Evolutionary conservation across 176 grass and related monocot genomes (phyloP).

Genomic region (Melocanna baccifera): DNA sequence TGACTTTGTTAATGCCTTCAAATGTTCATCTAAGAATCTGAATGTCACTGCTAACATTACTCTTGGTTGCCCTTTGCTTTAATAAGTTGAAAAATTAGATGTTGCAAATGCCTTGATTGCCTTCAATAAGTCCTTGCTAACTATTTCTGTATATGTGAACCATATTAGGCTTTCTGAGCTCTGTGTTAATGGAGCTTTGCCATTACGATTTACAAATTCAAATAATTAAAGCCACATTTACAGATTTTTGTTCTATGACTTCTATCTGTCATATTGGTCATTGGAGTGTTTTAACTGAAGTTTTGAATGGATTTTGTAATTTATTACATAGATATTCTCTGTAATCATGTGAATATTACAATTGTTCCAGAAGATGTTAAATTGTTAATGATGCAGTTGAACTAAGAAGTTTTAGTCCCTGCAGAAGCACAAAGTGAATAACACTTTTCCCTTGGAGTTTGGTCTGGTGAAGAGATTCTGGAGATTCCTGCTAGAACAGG

Average conservation of each 20-base stretch:
- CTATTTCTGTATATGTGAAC: not conserved
- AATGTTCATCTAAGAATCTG: slow-evolving; percentile 6
- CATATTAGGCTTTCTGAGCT: slow-evolving; percentile 6
- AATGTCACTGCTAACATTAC: not conserved
- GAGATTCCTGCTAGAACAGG: slow-evolving; percentile 71
- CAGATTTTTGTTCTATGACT: not conserved
- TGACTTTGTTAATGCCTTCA: not conserved
- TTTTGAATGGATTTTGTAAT: slow-evolving; percentile 7
- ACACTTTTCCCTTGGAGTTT: slow-evolving; percentile 70
- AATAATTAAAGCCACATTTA: slow-evolving; percentile 3
- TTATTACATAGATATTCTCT: not conserved
- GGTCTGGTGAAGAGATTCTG: slow-evolving; percentile 89
- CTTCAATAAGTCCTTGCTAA: not conserved
- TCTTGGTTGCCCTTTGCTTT: slow-evolving; percentile 8
- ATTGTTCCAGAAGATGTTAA: not conserved
- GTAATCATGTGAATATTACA: not conserved
- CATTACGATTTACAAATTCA: not conserved
- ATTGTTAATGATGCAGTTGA: not conserved
- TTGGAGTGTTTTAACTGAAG: not conserved
- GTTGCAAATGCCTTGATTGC: not conserved
- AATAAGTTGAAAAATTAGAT: not conserved
- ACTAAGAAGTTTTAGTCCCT: slow-evolving; percentile 32
- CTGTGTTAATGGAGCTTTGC: not conserved
- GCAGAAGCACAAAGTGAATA: slow-evolving; percentile 76
- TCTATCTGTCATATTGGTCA: not conserved